phyloP scores from a whole-genome alignment of 2,329 filamentous ascomycete genomes.

The Nannizzia gypsea region DNA sequence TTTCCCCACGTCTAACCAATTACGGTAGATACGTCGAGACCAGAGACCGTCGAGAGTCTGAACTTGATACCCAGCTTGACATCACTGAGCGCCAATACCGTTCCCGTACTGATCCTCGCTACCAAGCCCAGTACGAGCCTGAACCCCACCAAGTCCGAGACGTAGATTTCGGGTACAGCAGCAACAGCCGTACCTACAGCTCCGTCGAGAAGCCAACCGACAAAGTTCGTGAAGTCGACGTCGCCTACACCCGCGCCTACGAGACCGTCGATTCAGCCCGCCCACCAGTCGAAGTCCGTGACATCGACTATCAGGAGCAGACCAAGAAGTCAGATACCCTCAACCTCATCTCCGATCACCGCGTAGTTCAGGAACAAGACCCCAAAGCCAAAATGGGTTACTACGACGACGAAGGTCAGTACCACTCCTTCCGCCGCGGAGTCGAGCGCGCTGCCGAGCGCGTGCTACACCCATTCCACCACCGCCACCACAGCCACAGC shows the following conservation, averaged over 20 bases:
- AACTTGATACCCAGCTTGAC: slow-evolving; percentile 40
- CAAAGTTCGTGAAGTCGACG: slow-evolving; percentile 19
- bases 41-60: slow-evolving; percentile 27
- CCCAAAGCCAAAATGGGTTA: slow-evolving; percentile 59
- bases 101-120: slow-evolving; percentile 46
- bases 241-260: slow-evolving; percentile 19
- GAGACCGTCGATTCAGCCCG: slow-evolving; percentile 12
- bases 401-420: slow-evolving; percentile 67
- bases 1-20: background rate
- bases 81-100: slow-evolving; percentile 52
- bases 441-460: slow-evolving; percentile 55
- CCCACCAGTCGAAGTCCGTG: slow-evolving; percentile 12
- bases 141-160: slow-evolving; percentile 26
- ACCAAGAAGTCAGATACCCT: slow-evolving; percentile 31
- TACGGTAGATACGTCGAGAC: slow-evolving; percentile 14
- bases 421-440: slow-evolving; percentile 63
- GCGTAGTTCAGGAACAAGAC: slow-evolving; percentile 39
- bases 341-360: slow-evolving; percentile 2
- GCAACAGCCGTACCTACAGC: slow-evolving; percentile 16
- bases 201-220: slow-evolving; percentile 7
- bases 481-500: slow-evolving; percentile 26
- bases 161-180: slow-evolving; percentile 20
- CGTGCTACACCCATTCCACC: slow-evolving; percentile 52
- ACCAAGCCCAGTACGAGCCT: slow-evolving; percentile 35
- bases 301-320: slow-evolving; percentile 21